Percentiles rank a stretch among this genome's conserved stretches.
phyloP scores from a whole-genome alignment of 2,329 filamentous ascomycete species.

The Epichloe hybrida region DNA sequence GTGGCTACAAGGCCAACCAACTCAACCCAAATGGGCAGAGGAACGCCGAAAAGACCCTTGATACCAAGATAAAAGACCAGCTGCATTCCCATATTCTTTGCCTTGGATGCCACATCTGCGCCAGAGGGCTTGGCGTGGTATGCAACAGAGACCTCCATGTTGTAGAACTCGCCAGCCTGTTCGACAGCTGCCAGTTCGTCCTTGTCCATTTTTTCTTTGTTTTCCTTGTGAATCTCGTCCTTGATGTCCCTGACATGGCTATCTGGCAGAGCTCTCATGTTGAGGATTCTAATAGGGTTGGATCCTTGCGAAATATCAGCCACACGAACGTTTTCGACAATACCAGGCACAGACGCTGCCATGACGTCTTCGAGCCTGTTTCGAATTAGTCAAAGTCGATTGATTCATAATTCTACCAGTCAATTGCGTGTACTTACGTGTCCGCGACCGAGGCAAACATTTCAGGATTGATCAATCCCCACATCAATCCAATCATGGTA shows the following conservation, averaged over 20 bases:
- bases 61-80: constrained; percentile 87
- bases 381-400: background rate
- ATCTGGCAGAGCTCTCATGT: constrained; percentile 69
- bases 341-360: constrained; percentile 81
- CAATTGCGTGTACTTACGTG: constrained; percentile 31
- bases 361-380: constrained; percentile 59
- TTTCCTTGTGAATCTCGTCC: constrained; percentile 63
- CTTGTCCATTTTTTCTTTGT: constrained; percentile 65
- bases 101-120: constrained; percentile 61
- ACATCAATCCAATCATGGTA: constrained; percentile 67
- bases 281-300: constrained; percentile 80
- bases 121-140: constrained; percentile 75
- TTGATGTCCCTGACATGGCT: constrained; percentile 70
- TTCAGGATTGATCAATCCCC: constrained; percentile 87
- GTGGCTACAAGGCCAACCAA: constrained; percentile 85
- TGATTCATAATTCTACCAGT: background rate
- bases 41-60: constrained; percentile 78
- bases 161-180: constrained; percentile 85
- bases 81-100: constrained; percentile 94
- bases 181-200: constrained; percentile 81
- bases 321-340: constrained; percentile 90
- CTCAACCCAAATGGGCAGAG: constrained; percentile 78
- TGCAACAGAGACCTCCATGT: constrained; percentile 77
- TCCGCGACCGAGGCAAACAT: constrained; percentile 92
- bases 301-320: constrained; percentile 89